Conservation (phyloP, 176 grass and related monocot species). For the Hsuehochloa calcarea region DNA sequence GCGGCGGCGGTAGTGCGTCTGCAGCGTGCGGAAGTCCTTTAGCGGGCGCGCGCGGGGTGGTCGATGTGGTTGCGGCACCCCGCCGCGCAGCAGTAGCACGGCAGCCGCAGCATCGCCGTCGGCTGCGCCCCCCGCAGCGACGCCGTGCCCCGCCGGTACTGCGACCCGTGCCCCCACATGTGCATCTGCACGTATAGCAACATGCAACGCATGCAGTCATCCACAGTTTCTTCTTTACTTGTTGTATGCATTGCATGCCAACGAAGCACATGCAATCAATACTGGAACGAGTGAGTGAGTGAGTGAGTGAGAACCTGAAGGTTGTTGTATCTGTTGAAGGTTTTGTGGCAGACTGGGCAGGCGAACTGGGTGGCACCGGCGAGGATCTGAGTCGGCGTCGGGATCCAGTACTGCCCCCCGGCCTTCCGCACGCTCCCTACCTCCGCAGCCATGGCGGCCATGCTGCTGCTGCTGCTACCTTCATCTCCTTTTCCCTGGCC, state of each 20-base stretch:
- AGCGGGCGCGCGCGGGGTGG: conserved; percentile 59
- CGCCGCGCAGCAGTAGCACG: conserved; percentile 64
- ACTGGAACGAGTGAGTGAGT: not conserved
- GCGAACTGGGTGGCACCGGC: conserved; percentile 64
- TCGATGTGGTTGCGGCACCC: conserved; percentile 74
- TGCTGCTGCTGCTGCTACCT: conserved; percentile 4
- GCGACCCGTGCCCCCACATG: conserved; percentile 81
- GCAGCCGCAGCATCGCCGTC: conserved; percentile 66
- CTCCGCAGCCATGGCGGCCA: conserved; percentile 5
- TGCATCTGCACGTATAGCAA: conserved; percentile 48
- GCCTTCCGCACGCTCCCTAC: conserved; percentile 38
- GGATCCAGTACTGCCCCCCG: conserved; percentile 69
- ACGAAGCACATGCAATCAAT: not conserved
- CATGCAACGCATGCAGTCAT: not conserved
- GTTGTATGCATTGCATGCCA: not conserved
- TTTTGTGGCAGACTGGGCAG: conserved; percentile 64
- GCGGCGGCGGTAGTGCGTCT: conserved; percentile 65
- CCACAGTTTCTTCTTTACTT: not conserved
- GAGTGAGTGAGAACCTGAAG: conserved; percentile 37
- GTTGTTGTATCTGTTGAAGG: conserved; percentile 81
- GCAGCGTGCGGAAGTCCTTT: conserved; percentile 68
- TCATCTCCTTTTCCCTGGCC: not conserved
- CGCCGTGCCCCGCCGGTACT: conserved; percentile 60
- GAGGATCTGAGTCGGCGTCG: conserved; percentile 59
- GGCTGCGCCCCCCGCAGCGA: conserved; percentile 60